Percentiles rank a stretch among this genome's conserved stretches.
These are phyloP conservation scores for Alternaria sp. DNA, from an alignment of 2,329 filamentous ascomycete species.

Conservation along the genomic window DNA sequence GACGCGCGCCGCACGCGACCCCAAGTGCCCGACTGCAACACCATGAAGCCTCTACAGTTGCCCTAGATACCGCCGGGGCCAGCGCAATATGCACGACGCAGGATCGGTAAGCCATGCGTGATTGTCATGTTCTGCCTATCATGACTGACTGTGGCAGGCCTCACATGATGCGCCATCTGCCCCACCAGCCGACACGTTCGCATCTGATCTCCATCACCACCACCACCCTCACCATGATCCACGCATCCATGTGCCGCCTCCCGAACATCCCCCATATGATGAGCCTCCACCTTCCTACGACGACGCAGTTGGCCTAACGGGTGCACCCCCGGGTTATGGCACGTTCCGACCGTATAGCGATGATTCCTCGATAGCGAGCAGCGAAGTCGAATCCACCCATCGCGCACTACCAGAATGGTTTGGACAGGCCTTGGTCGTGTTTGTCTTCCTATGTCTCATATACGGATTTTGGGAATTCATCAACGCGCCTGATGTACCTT, in stretches of 20 bases:
- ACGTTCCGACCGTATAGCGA: constrained; percentile 38
- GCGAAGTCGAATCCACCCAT: constrained; percentile 30
- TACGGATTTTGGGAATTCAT: constrained; percentile 42
- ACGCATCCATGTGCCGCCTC: constrained; percentile 1
- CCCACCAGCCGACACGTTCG: constrained; percentile 8
- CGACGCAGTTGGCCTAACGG: constrained; percentile 33
- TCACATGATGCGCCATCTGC: constrained; percentile 13
- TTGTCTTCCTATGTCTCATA: constrained; percentile 35
- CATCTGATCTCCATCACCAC: neutral
- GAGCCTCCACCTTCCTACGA: constrained; percentile 45
- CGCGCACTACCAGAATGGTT: constrained; percentile 36
- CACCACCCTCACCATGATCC: constrained; percentile 17
- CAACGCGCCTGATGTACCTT: constrained; percentile 18
- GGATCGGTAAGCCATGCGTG: neutral
- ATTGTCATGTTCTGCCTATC: neutral
- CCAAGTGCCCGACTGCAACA: constrained; percentile 4
- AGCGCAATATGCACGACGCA: constrained; percentile 19
- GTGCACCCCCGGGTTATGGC: constrained; percentile 39
- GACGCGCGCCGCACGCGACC: constrained; percentile 20
- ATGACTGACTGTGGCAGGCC: constrained; percentile 2
- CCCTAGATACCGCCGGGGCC: neutral
- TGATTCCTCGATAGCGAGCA: constrained; percentile 38
- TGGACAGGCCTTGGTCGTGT: constrained; percentile 35
- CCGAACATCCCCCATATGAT: constrained; percentile 18
- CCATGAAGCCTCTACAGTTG: constrained; percentile 6